Evolutionary conservation across 2,329 filamentous ascomycete species (phyloP), one percentile per base, ranked within the genome.

Genomic region (Xylariaceae sp.): DNA sequence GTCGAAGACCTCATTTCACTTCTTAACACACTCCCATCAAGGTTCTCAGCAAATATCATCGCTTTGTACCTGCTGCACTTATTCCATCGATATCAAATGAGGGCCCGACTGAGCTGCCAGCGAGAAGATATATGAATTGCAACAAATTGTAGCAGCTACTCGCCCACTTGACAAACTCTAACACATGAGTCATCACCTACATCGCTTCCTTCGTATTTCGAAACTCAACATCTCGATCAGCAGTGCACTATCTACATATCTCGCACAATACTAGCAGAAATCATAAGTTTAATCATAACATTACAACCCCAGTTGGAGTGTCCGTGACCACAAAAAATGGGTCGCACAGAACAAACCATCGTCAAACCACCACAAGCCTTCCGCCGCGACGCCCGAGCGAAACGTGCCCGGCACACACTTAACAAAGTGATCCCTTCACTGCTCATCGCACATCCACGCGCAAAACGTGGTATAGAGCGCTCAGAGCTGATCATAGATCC

Each of bases 361-460:
- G 62, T 62, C 19, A 58, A 57, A 14, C 63, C 60, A 5, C 64
- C 64, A 0, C 55, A 62, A 2, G 54, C 56, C 19, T 64, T 65
- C 56, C 64, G 64, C 42, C 63, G 62, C 39, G 64, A 66, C 44
- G 63, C 57, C 9, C 71, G 77, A 12, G 73, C 76, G 1, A 82
- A 82, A 57, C 70, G 72, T 49, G 80, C 80, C 30, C 77, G 75
- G 46, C 70, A 76, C 9, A 82, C 81, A 2, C 65, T 84, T 51
- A 82, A 83, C 63, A 78, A 77, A 58, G 70, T 73, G n/a, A 76
- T 86, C 11, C 82, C 82, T 1, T 68, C 76, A 0, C 66, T 84
- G 9, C 66, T 85, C 2, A 65, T 71, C 0, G 71, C 75, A 2
- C 76, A 80, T 55, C 68, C 78, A 12, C 73, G 79, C 44, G 81